Conservation (phyloP, 306 rosid genomes). For the Fragaria nilgerrensis region DNA sequence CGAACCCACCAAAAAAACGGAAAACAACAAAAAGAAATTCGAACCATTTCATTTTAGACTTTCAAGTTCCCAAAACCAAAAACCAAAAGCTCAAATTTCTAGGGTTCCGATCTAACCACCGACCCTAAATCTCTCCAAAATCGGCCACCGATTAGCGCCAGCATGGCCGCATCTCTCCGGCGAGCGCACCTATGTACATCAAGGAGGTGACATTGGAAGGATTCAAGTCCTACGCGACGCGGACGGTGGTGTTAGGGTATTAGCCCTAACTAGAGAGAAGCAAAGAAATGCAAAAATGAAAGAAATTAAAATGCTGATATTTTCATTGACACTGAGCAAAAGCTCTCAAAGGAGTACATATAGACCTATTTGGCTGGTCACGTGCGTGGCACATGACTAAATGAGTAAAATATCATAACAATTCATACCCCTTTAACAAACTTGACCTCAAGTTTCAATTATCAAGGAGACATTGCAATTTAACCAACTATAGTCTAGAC, state of each 20-base stretch:
- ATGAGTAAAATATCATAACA: too few species aligned
- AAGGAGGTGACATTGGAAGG: slow-evolving; percentile 91
- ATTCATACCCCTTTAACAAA: too few species aligned
- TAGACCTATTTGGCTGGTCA: too few species aligned
- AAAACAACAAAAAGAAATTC: not conserved
- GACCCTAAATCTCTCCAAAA: not conserved
- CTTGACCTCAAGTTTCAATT: too few species aligned
- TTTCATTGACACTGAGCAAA: too few species aligned
- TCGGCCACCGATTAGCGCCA: not conserved
- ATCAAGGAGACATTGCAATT: too few species aligned
- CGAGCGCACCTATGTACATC: slow-evolving; percentile 47
- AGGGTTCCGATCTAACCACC: slow-evolving; percentile 2
- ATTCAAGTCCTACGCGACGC: slow-evolving; percentile 93
- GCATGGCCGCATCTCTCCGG: not conserved
- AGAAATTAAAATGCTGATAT: too few species aligned
- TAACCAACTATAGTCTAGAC: too few species aligned
- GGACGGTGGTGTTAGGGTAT: slow-evolving; percentile 54
- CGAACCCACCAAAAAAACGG: not conserved
- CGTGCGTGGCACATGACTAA: too few species aligned
- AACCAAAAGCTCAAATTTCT: not conserved
- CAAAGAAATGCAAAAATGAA: too few species aligned
- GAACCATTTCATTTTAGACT: not conserved
- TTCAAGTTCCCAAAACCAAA: not conserved
- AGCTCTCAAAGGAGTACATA: too few species aligned
- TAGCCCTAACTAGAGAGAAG: too few species aligned